Percentiles rank a stretch among this genome's conserved stretches.
phyloP scores from a whole-genome alignment of 169 alveolate species.

The Plasmodium sp. region DNA sequence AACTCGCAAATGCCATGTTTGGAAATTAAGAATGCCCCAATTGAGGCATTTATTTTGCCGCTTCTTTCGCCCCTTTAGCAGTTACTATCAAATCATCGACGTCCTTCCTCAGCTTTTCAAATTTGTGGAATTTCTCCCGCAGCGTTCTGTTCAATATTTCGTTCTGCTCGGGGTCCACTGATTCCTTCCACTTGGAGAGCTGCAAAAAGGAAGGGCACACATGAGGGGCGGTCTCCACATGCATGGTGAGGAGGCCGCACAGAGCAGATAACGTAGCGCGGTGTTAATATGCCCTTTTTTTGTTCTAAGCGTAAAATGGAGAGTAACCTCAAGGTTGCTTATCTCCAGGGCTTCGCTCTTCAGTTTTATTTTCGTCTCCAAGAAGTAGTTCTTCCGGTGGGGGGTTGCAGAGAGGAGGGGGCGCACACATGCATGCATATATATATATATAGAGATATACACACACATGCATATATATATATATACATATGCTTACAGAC shows the following conservation, averaged over 20 bases:
- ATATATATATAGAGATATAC: not conserved
- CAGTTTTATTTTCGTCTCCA: slow-evolving; percentile 46
- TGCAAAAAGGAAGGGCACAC: not conserved
- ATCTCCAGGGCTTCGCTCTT: slow-evolving; percentile 58
- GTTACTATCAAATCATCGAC: slow-evolving; percentile 39
- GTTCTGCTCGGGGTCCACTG: slow-evolving; percentile 9
- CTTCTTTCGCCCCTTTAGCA: not conserved
- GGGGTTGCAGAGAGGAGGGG: not conserved
- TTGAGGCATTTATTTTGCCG: not conserved
- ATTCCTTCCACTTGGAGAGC: slow-evolving; percentile 53
- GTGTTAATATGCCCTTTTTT: not conserved
- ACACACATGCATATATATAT: not conserved
- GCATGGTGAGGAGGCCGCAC: not conserved
- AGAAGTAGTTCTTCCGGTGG: slow-evolving; percentile 41
- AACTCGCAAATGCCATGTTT: not conserved
- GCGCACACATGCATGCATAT: not conserved
- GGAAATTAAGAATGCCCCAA: not conserved
- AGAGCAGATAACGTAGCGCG: not conserved
- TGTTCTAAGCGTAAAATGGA: not conserved
- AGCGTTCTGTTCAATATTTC: slow-evolving; percentile 47
- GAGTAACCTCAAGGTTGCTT: slow-evolving; percentile 11
- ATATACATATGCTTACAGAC: not conserved
- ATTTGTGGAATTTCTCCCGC: slow-evolving; percentile 13
- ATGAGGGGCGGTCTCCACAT: not conserved
- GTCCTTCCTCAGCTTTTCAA: slow-evolving; percentile 35